phyloP scores from a whole-genome alignment of 2,329 filamentous ascomycete species.

The Xylaria digitata region DNA sequence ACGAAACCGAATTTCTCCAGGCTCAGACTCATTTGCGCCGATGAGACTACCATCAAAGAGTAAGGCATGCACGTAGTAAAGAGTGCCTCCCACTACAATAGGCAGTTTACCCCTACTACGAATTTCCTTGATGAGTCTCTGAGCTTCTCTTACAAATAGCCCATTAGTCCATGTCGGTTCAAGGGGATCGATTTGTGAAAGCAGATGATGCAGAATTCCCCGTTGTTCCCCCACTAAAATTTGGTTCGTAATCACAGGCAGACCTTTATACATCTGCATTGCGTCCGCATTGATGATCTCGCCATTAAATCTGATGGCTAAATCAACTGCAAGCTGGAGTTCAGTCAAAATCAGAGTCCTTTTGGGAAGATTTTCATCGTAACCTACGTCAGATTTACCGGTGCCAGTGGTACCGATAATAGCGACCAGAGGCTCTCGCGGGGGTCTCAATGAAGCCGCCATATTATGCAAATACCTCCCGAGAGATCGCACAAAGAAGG shows the following conservation, averaged over 20 bases:
- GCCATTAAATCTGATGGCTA: slow-evolving; percentile 85
- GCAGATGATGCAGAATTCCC: slow-evolving; percentile 86
- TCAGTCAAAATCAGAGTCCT: slow-evolving; percentile 27
- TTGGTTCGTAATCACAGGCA: slow-evolving; percentile 97
- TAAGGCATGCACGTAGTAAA: slow-evolving; percentile 93
- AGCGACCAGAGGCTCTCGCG: slow-evolving; percentile 74
- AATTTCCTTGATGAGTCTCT: slow-evolving; percentile 79
- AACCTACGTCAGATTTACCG: slow-evolving; percentile 64
- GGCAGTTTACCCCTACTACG: slow-evolving; percentile 81
- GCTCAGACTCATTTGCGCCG: slow-evolving; percentile 47
- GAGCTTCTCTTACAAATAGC: slow-evolving; percentile 77
- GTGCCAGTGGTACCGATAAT: slow-evolving; percentile 92
- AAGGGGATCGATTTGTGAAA: slow-evolving; percentile 80
- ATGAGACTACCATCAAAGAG: slow-evolving; percentile 81
- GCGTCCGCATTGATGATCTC: slow-evolving; percentile 98
- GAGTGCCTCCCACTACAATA: slow-evolving; percentile 92
- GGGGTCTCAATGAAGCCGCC: slow-evolving; percentile 54
- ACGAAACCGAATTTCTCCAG: slow-evolving; percentile 52
- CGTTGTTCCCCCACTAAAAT: slow-evolving; percentile 79
- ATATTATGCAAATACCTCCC: slow-evolving; percentile 51
- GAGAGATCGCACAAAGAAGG: slow-evolving; percentile 18
- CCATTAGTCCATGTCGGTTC: slow-evolving; percentile 87
- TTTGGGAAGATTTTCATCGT: not conserved
- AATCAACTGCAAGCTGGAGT: slow-evolving; percentile 84
- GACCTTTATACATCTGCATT: slow-evolving; percentile 94